Base-by-base conservation (phyloP, 371 early-diverging fungal genomes). In the Mucor sp. region DNA sequence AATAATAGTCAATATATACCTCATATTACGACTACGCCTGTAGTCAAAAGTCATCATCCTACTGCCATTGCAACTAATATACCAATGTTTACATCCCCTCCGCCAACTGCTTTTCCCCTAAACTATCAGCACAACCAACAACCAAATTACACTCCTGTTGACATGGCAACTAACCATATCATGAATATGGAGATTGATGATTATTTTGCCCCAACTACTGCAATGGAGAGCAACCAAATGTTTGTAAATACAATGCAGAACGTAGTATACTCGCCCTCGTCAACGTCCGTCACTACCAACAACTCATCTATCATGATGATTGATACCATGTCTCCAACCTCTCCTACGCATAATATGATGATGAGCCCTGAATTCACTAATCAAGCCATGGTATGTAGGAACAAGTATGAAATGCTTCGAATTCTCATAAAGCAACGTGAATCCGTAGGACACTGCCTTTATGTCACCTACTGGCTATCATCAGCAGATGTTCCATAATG, bases 101-200 rank as follows among this genome's bases (percentile, higher is more conserved):
- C 58, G 17, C 58, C 19, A 23, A 28, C 33, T n/a, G 23, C 37
- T 47, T 14, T 43, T 28, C 67, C 63, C 39, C 69, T 59, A 27
- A 53, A 61, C 27, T 63, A 62, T 25, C 50, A 68, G 12, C 60
- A 65, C 19, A 60, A 69, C 37, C 65, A 65, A 4, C 56, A 64
- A 35, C 27, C 57, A 63, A 60, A 64, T 33, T 60, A 30, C 39
- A 39, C 28, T 21, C 53, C 59, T 53, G 41, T 62, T 39, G 33
- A 33, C 23, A 50, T 50, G 17, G 63, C 68, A 17, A 53, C 47
- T 1, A 53, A 60, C 43, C 63, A 69, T 47, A 64, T 55, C 6
- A 66, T 66, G 60, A 60, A 64, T 23, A 72, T 72, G 72, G 72
- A 72, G 19, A 58, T 72, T 41, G 72, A 66, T 23, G 66, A 68